Evolutionary conservation across 106 monocot genomes (phyloP).

Genomic region (Xerophyta viscosa): DNA sequence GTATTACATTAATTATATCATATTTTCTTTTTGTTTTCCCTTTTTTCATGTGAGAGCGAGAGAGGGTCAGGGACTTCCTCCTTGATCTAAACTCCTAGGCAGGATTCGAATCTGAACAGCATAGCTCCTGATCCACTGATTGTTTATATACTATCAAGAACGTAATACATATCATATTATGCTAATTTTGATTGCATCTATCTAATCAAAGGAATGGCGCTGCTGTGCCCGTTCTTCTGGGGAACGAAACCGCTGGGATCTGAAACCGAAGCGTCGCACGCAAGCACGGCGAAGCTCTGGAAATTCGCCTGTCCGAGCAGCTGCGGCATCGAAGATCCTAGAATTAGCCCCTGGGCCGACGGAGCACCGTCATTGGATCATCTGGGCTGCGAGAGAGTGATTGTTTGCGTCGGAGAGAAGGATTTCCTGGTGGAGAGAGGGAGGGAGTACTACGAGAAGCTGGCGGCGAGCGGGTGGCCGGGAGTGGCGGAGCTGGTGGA

Average conservation of each 20-base stretch:
- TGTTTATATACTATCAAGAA: too few relatives aligned
- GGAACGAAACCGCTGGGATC: background rate
- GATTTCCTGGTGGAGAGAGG: slow-evolving; percentile 2
- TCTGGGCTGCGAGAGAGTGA: slow-evolving; percentile 1
- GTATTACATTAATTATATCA: too few relatives aligned
- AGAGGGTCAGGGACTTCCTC: too few relatives aligned
- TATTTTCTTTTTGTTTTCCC: too few relatives aligned
- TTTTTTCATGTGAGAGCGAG: too few relatives aligned
- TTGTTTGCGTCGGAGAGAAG: slow-evolving; percentile 7
- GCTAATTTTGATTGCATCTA: too few relatives aligned
- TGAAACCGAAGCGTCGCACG: background rate
- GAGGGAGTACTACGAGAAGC: background rate
- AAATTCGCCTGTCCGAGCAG: background rate
- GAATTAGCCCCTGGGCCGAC: background rate
- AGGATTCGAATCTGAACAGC: too few relatives aligned
- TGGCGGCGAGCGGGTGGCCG: background rate
- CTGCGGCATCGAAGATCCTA: background rate
- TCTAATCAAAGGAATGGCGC: background rate
- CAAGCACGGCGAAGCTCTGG: background rate
- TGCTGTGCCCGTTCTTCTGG: slow-evolving; percentile 2
- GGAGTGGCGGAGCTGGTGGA: slow-evolving; percentile 1
- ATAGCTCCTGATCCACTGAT: too few relatives aligned
- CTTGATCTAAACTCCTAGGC: too few relatives aligned
- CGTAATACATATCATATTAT: too few relatives aligned
- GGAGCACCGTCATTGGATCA: background rate